These are phyloP conservation scores for Aegilops sharonensis DNA, from an alignment of 176 grass and related monocot genomes.

Conservation along the genomic window DNA sequence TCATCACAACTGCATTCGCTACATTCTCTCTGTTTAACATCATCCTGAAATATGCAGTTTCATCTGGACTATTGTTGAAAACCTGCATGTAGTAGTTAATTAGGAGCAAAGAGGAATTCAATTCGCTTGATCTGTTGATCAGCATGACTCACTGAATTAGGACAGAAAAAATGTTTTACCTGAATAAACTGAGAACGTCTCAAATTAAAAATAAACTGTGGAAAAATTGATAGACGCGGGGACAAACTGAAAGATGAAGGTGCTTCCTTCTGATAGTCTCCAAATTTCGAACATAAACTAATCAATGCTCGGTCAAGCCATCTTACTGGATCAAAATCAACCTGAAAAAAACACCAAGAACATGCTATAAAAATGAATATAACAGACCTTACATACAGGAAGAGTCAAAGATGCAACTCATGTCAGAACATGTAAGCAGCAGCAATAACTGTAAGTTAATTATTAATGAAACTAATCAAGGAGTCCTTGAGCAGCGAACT, in stretches of 20 bases:
- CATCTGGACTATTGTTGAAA: conserved; percentile 88
- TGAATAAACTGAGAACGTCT: conserved; percentile 96
- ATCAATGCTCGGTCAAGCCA: conserved; percentile 92
- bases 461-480: conserved; percentile 19
- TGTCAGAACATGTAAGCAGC: conserved; percentile 3
- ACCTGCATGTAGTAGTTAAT: conserved; percentile 58
- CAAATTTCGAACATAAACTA: conserved; percentile 85
- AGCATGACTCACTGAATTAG: conserved; percentile 16
- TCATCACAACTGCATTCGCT: conserved; percentile 78
- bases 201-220: conserved; percentile 89
- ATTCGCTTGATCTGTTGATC: conserved; percentile 12
- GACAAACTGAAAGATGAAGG: conserved; percentile 89
- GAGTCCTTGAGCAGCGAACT: neutral
- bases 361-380: conserved; percentile 26
- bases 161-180: conserved; percentile 37
- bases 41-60: conserved; percentile 95
- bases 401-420: neutral
- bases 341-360: conserved; percentile 43
- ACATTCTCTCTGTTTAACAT: conserved; percentile 74
- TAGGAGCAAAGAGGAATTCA: conserved; percentile 4
- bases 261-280: conserved; percentile 91
- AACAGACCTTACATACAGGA: neutral
- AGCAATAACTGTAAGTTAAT: conserved; percentile 11
- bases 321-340: conserved; percentile 93
- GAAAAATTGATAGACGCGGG: conserved; percentile 84